A percentile compares a stretch with the other conserved stretches of the same genome.
These are phyloP conservation scores for Candida tibetensis DNA, from an alignment of 805 yeast genomes.

Conservation along the genomic window DNA sequence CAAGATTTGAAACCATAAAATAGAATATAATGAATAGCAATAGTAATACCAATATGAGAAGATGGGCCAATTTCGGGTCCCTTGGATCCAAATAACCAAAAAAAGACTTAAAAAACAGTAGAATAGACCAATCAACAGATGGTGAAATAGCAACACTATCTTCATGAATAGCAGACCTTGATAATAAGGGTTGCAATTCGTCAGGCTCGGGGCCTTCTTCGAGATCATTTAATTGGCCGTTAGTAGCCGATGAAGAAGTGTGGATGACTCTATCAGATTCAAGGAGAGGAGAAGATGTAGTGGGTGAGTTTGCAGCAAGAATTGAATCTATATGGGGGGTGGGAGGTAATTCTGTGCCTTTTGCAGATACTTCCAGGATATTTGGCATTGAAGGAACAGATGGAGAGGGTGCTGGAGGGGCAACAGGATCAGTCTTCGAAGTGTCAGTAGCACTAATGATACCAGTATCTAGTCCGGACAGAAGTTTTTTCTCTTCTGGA, in stretches of 20 bases:
- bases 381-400: no score
- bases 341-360: no score
- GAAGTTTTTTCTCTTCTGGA: no score
- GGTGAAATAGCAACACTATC: constrained; percentile 2
- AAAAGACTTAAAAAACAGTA: neutral
- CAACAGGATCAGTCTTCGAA: neutral
- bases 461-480: no score
- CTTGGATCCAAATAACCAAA: constrained; percentile 6
- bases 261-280: neutral
- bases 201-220: neutral
- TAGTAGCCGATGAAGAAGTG: no score
- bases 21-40: constrained; percentile 4
- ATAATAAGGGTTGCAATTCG: neutral
- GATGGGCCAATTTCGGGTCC: constrained; percentile 6
- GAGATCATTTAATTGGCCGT: no score
- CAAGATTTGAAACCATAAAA: constrained; percentile 9
- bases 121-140: neutral
- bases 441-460: neutral
- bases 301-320: neutral
- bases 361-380: no score
- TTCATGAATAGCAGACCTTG: neutral
- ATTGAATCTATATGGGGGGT: neutral
- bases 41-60: constrained; percentile 5
- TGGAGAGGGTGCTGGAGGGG: neutral
- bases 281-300: neutral